These are phyloP conservation scores for Epithemia pelagica DNA, from an alignment of 108 stramenopile genomes.

Conservation along the genomic window DNA sequence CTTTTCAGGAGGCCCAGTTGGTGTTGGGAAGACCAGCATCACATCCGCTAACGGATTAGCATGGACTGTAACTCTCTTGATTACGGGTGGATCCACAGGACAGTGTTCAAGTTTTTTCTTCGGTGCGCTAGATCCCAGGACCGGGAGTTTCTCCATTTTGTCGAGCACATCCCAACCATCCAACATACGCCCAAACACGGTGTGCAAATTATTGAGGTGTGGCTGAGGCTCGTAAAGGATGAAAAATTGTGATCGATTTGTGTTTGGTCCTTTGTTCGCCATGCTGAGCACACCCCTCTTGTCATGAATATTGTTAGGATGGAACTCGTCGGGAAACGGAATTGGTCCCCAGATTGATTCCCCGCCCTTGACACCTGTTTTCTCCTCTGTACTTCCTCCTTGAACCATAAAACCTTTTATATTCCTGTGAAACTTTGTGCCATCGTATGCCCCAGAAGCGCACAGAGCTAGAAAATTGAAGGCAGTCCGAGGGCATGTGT, in stretches of 20 bases:
- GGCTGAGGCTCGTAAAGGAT: slow-evolving; percentile 90
- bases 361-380: slow-evolving; percentile 62
- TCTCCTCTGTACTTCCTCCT: slow-evolving; percentile 47
- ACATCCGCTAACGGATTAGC: slow-evolving; percentile 94
- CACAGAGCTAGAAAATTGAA: slow-evolving; percentile 85
- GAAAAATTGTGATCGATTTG: slow-evolving; percentile 91
- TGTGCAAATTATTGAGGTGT: slow-evolving; percentile 92
- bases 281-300: slow-evolving; percentile 85
- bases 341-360: slow-evolving; percentile 95
- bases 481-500: slow-evolving; percentile 85
- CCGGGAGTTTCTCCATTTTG: slow-evolving; percentile 90
- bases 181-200: slow-evolving; percentile 90
- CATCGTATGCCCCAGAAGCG: slow-evolving; percentile 88
- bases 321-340: slow-evolving; percentile 92
- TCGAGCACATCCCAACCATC: slow-evolving; percentile 96
- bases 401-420: slow-evolving; percentile 97
- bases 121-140: slow-evolving; percentile 67
- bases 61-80: slow-evolving; percentile 87
- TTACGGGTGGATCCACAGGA: slow-evolving; percentile 82
- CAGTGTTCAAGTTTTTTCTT: slow-evolving; percentile 57
- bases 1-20: slow-evolving; percentile 72
- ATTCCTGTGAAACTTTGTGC: slow-evolving; percentile 90
- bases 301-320: slow-evolving; percentile 84
- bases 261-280: slow-evolving; percentile 92
- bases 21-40: slow-evolving; percentile 73